These are phyloP conservation scores for Ochetophila trinervis DNA, from an alignment of 306 rosid genomes.

Conservation along the genomic window DNA sequence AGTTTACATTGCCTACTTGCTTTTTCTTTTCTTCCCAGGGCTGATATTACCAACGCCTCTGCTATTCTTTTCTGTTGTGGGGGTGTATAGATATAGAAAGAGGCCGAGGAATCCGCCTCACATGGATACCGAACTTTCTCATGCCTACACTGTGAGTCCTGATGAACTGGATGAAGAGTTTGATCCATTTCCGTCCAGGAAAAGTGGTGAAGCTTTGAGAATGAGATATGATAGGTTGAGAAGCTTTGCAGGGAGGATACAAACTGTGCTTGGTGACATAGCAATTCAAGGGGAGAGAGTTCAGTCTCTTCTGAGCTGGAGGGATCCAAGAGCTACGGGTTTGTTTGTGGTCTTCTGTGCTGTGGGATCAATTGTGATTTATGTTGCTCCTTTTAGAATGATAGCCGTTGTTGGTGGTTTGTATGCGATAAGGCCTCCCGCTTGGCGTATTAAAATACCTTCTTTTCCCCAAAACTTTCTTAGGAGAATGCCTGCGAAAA, in stretches of 20 bases:
- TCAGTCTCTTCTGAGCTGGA: conserved; percentile 35
- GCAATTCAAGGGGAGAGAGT: conserved; percentile 26
- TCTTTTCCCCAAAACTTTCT: conserved; percentile 25
- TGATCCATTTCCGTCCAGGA: conserved; percentile 42
- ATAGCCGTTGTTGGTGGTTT: background rate
- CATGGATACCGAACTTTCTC: conserved; percentile 33
- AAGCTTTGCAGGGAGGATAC: conserved; percentile 23
- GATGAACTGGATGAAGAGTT: conserved; percentile 55
- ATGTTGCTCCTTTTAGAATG: conserved; percentile 13
- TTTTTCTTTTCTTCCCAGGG: conserved; percentile 17
- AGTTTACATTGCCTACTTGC: background rate
- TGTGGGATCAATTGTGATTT: conserved; percentile 23
- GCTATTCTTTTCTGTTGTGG: conserved; percentile 1
- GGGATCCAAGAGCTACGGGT: conserved; percentile 39
- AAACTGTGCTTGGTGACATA: conserved; percentile 22
- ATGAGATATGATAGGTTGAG: conserved; percentile 36
- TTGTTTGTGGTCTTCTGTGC: conserved; percentile 29
- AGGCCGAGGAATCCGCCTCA: conserved; percentile 34
- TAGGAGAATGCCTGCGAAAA: conserved; percentile 47
- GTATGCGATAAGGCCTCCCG: conserved; percentile 33
- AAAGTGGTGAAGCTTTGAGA: conserved; percentile 18
- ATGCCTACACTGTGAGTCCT: conserved; percentile 20
- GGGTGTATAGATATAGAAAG: background rate
- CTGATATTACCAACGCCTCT: conserved; percentile 10
- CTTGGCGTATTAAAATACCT: conserved; percentile 25